Evolutionary conservation across 805 yeast species (phyloP).

Genomic region (Blastobotrys americana): DNA sequence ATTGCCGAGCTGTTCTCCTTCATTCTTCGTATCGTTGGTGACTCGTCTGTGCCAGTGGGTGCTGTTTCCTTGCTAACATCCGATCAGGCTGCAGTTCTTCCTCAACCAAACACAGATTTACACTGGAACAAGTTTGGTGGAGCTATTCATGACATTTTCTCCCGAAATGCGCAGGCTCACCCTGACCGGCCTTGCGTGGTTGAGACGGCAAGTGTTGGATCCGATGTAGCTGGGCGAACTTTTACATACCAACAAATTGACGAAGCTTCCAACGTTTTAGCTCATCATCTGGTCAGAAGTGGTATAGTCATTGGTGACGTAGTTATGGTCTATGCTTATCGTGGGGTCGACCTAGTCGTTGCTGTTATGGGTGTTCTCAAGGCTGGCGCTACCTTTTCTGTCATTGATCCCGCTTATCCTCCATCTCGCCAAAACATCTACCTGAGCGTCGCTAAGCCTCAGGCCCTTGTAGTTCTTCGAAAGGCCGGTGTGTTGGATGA

Average conservation of each 20-base stretch:
- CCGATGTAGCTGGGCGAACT: conserved; percentile 47
- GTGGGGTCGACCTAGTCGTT: conserved; percentile 95
- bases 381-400: conserved; percentile 98
- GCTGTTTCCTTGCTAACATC: conserved; percentile 60
- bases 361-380: conserved; percentile 97
- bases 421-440: conserved; percentile 95
- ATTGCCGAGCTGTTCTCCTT: conserved; percentile 68
- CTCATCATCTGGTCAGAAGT: conserved; percentile 71
- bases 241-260: conserved; percentile 85
- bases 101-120: conserved; percentile 79
- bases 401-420: conserved; percentile 98
- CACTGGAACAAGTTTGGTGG: conserved; percentile 93
- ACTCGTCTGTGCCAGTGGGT: conserved; percentile 34
- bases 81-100: conserved; percentile 55
- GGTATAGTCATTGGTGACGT: conserved; percentile 90
- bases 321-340: conserved; percentile 94
- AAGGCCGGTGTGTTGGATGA: conserved; percentile 82
- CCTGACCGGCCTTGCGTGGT: conserved; percentile 90
- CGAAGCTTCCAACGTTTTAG: conserved; percentile 88
- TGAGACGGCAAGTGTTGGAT: conserved; percentile 63
- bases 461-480: conserved; percentile 79
- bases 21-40: conserved; percentile 31
- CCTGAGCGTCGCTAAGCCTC: conserved; percentile 87
- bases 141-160: conserved; percentile 93
- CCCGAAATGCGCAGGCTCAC: conserved; percentile 70